phyloP scores from a whole-genome alignment of 441 rosid species.

The Gossypium lobatum region DNA sequence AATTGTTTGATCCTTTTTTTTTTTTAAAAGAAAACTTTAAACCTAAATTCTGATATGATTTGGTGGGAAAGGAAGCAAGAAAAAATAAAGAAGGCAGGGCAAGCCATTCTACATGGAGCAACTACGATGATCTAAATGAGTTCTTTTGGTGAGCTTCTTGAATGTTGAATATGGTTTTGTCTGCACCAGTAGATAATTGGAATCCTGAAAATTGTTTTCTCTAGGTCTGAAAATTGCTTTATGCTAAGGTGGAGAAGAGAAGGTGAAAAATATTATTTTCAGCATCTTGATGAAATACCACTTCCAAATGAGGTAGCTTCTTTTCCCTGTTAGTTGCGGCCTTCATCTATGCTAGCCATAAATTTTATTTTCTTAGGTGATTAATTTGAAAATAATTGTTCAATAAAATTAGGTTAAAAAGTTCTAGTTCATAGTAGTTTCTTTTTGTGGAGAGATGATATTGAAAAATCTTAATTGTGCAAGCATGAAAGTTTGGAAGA shows the following conservation, averaged over 20 bases:
- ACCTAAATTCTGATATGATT: constrained; percentile 19
- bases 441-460: not conserved
- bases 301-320: constrained; percentile 37
- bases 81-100: constrained; percentile 78
- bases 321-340: not conserved
- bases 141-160: constrained; percentile 74
- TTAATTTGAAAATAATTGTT: constrained; percentile 1
- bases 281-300: constrained; percentile 42
- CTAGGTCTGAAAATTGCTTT: constrained; percentile 79
- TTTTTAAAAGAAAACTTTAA: not conserved
- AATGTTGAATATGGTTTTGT: not conserved
- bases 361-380: not conserved
- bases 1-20: not conserved
- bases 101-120: constrained; percentile 98
- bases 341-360: not conserved
- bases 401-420: not conserved
- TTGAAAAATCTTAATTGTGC: not conserved
- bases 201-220: constrained; percentile 9
- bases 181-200: constrained; percentile 8
- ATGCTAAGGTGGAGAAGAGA: constrained; percentile 70
- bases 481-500: not conserved
- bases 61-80: constrained; percentile 60
- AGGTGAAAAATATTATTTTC: constrained; percentile 59
- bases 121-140: constrained; percentile 96
- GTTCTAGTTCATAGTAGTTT: not conserved